Evolutionary conservation across 306 rosid genomes (phyloP).

Genomic region (Cucurbita pepo): DNA sequence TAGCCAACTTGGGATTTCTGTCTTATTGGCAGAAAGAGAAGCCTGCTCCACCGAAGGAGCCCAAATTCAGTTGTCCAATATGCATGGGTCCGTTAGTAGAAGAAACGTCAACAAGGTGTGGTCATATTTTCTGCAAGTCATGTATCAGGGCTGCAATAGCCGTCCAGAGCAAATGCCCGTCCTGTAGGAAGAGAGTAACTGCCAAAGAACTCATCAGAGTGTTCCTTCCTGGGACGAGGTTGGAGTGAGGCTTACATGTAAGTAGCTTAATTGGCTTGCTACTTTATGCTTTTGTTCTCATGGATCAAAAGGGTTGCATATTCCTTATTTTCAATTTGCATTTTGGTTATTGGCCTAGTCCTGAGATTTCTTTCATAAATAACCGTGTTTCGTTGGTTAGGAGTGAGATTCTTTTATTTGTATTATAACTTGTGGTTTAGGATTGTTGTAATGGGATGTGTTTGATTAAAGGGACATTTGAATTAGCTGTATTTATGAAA

Average conservation of each 20-base stretch:
- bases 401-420: neutral
- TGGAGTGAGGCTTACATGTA: conserved; percentile 26
- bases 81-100: conserved; percentile 47
- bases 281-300: neutral
- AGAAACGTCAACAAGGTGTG: conserved; percentile 71
- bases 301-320: neutral
- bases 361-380: neutral
- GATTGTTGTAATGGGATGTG: neutral
- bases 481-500: neutral
- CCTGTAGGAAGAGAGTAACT: conserved; percentile 59
- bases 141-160: conserved; percentile 44
- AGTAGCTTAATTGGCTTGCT: neutral
- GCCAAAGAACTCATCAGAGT: conserved; percentile 48
- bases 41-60: conserved; percentile 50
- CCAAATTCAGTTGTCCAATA: conserved; percentile 64
- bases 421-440: neutral
- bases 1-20: neutral
- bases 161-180: conserved; percentile 45
- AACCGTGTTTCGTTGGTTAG: neutral
- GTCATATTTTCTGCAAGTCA: conserved; percentile 75
- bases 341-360: neutral
- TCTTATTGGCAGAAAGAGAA: conserved; percentile 29
- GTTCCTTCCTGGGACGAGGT: conserved; percentile 50
- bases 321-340: neutral
- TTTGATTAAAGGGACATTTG: neutral